Conservation (phyloP, 148 eudicot genomes). For the Rhododendron ovatum region DNA sequence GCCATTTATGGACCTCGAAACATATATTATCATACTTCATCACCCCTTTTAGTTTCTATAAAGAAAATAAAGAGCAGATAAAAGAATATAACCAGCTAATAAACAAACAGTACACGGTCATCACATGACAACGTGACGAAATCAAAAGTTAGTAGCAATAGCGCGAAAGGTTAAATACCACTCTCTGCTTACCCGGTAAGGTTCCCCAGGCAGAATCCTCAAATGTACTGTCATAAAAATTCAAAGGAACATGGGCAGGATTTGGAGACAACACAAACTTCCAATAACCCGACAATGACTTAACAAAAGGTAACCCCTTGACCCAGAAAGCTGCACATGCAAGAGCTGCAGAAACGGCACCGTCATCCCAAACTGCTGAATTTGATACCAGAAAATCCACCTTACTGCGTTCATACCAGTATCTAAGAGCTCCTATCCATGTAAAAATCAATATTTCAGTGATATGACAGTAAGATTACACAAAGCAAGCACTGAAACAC, state of each 20-base stretch:
- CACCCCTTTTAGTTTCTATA: not conserved
- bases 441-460: not conserved
- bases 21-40: not conserved
- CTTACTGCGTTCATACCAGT: slow-evolving; percentile 77
- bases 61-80: not conserved
- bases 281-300: slow-evolving; percentile 88
- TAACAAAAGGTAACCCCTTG: slow-evolving; percentile 80
- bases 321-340: slow-evolving; percentile 93
- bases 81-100: not conserved
- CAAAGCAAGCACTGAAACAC: not conserved
- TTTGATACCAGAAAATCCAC: slow-evolving; percentile 56
- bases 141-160: not conserved
- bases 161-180: not conserved
- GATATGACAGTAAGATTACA: not conserved
- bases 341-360: slow-evolving; percentile 72
- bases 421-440: slow-evolving; percentile 64
- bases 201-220: slow-evolving; percentile 78
- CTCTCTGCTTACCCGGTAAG: slow-evolving; percentile 57
- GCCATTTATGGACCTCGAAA: not conserved
- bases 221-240: slow-evolving; percentile 51
- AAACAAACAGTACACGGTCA: not conserved
- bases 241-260: slow-evolving; percentile 48
- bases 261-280: slow-evolving; percentile 67
- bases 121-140: not conserved
- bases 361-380: slow-evolving; percentile 83